Evolutionary conservation across 805 yeast species (phyloP).

Genomic region (Millerozyma miso): DNA sequence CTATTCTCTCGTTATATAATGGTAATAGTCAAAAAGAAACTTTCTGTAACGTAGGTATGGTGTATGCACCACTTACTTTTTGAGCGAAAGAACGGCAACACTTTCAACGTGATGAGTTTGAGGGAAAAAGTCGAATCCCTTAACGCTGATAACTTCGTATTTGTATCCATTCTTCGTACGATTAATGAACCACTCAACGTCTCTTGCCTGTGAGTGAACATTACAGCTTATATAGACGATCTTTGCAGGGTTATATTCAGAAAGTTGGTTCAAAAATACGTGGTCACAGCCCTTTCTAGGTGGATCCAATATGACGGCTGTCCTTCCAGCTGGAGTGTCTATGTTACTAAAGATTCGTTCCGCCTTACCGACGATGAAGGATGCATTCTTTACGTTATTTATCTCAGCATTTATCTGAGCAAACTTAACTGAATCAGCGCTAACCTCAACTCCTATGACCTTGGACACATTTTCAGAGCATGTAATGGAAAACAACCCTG

Average conservation of each 20-base stretch:
- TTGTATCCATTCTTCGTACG: conserved; percentile 57
- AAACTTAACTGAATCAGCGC: conserved; percentile 85
- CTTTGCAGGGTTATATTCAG: conserved; percentile 77
- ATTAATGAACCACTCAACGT: conserved; percentile 74
- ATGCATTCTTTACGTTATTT: conserved; percentile 74
- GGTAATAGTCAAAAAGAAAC: too few relatives aligned
- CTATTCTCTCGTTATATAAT: too few relatives aligned
- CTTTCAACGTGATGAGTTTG: conserved; percentile 92
- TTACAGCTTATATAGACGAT: conserved; percentile 96
- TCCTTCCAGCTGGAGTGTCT: conserved; percentile 67
- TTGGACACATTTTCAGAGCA: conserved; percentile 76
- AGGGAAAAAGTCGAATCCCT: conserved; percentile 96
- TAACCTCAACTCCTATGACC: conserved; percentile 91
- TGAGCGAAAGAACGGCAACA: conserved; percentile 73
- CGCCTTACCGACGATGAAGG: conserved; percentile 87
- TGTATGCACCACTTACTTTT: too few relatives aligned
- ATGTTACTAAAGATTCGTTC: conserved; percentile 80
- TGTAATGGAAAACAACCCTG: conserved; percentile 88
- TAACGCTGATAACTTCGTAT: conserved; percentile 73
- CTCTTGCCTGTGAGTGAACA: conserved; percentile 97
- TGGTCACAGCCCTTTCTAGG: conserved; percentile 97
- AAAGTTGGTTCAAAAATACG: conserved; percentile 77
- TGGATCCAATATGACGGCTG: conserved; percentile 92
- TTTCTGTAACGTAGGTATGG: too few relatives aligned
- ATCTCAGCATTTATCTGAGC: conserved; percentile 77